Conservation (phyloP, 1,139 yeast species). For the Williopsis jadinii region DNA sequence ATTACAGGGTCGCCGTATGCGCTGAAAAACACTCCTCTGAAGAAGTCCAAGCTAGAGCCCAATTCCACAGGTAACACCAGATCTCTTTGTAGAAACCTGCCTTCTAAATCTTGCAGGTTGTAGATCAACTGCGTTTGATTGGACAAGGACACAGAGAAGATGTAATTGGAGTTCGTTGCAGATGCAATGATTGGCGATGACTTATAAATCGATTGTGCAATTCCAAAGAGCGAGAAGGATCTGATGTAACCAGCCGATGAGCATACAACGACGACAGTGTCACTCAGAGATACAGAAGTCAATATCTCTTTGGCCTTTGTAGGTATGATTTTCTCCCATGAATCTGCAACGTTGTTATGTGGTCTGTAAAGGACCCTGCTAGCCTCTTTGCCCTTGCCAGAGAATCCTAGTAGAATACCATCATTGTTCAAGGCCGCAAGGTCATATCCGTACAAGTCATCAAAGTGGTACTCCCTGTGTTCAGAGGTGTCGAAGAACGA, state of each 20-base stretch:
- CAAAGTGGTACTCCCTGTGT: conserved; percentile 83
- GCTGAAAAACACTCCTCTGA: conserved; percentile 74
- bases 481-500: conserved; percentile 77
- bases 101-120: conserved; percentile 31
- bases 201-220: conserved; percentile 45
- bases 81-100: conserved; percentile 31
- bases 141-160: conserved; percentile 37
- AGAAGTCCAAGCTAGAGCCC: conserved; percentile 17
- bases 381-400: conserved; percentile 24
- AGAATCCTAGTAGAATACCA: conserved; percentile 60
- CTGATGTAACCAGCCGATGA: conserved; percentile 53
- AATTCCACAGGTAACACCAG: conserved; percentile 28
- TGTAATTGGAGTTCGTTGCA: conserved; percentile 39
- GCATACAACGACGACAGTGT: conserved; percentile 41
- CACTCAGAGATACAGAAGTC: conserved; percentile 45
- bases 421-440: conserved; percentile 64
- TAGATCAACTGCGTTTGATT: conserved; percentile 28
- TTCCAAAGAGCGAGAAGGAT: conserved; percentile 47
- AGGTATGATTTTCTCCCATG: conserved; percentile 36
- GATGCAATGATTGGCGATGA: conserved; percentile 49
- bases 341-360: conserved; percentile 29
- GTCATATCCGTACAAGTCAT: conserved; percentile 65
- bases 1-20: conserved; percentile 85
- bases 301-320: conserved; percentile 38
- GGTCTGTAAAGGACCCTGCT: conserved; percentile 35